A percentile compares a stretch with the other conserved stretches of the same genome.
Conservation (phyloP, 345 rosid genomes). For the Passiflora organensis region DNA sequence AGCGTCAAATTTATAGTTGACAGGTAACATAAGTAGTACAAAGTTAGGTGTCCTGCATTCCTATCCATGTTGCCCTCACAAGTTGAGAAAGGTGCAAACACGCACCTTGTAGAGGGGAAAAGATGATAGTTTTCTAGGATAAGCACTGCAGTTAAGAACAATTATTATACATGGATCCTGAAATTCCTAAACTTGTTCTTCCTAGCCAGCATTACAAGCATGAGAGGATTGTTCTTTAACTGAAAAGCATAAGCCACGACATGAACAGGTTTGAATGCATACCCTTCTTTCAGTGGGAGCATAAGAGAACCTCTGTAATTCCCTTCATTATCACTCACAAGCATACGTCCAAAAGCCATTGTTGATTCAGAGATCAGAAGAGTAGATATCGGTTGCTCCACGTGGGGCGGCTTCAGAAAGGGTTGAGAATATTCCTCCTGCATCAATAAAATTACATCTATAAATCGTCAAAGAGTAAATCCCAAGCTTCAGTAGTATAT, state of each 20-base stretch:
- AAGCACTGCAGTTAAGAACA: too few relatives aligned
- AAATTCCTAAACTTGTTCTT: too few relatives aligned
- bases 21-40: too few relatives aligned
- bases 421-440: conserved; percentile 93
- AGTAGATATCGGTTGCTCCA: conserved; percentile 90
- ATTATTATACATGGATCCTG: too few relatives aligned
- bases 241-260: background rate
- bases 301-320: conserved; percentile 78
- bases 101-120: too few relatives aligned
- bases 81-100: too few relatives aligned
- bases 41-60: too few relatives aligned
- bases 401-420: conserved; percentile 89
- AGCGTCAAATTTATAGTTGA: too few relatives aligned
- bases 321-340: conserved; percentile 67
- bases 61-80: too few relatives aligned
- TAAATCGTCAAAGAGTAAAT: conserved; percentile 10
- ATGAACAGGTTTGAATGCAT: conserved; percentile 13
- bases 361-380: conserved; percentile 77
- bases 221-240: background rate
- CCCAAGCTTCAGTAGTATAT: conserved; percentile 9
- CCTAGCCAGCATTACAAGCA: too few relatives aligned
- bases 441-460: too few relatives aligned
- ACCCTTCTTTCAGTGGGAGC: conserved; percentile 81
- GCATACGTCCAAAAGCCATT: conserved; percentile 84
- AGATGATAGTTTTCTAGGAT: too few relatives aligned